Base-by-base conservation (phyloP, 495 filamentous ascomycete genomes). In the Oleoguttula mirabilis region DNA sequence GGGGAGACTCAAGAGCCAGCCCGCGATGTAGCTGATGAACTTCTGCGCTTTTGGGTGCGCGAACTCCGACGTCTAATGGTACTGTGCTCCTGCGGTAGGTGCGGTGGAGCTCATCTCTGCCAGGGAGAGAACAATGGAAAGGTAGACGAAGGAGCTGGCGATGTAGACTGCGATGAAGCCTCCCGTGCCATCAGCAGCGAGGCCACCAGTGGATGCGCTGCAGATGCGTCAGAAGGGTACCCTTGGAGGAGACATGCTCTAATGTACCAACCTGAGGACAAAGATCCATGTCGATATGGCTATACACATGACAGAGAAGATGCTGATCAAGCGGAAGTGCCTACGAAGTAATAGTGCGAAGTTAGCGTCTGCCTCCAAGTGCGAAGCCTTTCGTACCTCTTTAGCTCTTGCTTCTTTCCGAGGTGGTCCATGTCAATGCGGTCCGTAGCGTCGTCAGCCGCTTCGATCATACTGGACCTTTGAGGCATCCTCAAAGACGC, bases 31-130 rank as follows among this genome's bases (percentile, higher is more conserved):
- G 31, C 65, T 69, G 3, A 71, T 45, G 30, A 63, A 64, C 32
- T 60, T 60, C 43, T 71, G 69, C 19, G 50, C 57, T 19, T 48
- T 44, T 3, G 52, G 57, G 0, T 64, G 61, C 0, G 67, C 55
- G 36, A 72, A 71, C 39, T 72, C 69, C 1, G 63, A 68, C 0
- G 40, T 36, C 40, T n/a, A n/a, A n/a, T n/a, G n/a, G n/a, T n/a
- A n/a, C n/a, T n/a, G n/a, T n/a, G n/a, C n/a, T n/a, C n/a, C n/a
- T n/a, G n/a, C n/a, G n/a, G n/a, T n/a, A n/a, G n/a, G n/a, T 30
- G 8, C 27, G 27, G 65, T 66, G n/a, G 62, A 64, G 23, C 60
- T 41, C 62, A 66, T 59, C 34, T 59, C 55, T n/a, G 54, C 54
- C 10, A 68, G 36, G 2, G 54, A 56, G 0, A 59, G 27, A 22